Evolutionary conservation across 371 early-diverging fungal species (phyloP), one percentile per base, ranked within the genome.

Genomic region (Batrachochytrium dendrobatidis): DNA sequence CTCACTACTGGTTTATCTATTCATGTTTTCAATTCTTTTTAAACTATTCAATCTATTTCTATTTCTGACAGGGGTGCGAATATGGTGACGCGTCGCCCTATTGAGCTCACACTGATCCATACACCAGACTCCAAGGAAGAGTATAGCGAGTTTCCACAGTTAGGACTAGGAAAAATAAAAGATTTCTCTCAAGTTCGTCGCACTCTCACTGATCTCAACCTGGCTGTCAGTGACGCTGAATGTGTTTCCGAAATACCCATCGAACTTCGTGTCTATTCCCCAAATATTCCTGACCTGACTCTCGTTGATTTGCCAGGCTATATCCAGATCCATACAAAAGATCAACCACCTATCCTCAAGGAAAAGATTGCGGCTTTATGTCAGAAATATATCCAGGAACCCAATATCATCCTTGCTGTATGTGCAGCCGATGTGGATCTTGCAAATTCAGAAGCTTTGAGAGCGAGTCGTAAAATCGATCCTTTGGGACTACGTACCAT

Each of bases 251-350:
- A 85, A 56, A 83, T 87, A 48, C 98, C 99, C 8, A 95, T 99
- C 64, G 92, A 95, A 66, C 83, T 99, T 43, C 82, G 86, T 39
- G 79, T 98, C 56, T 95, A 86, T 69, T 93, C 94, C 6, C 86
- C 91, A 32, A 88, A 92, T 65, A 91, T 96, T 18, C 95, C 99
- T 6, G 97, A 99, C 63, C 70, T 99, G 58, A 93, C 95, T 0
- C 73, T 99, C 60, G 91, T 99, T 50, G 99, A 99, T 73, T 73
- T 99, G 45, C 99, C 99, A 1, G 99, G 99, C 5, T 98, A 93
- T 74, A 97, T 99, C 60, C 97, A 94, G 63, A 87, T 98, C n/a
- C 88, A 86, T 33, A 92, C 87, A 68, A 83, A 86, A 52, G 87
- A 93, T 60, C 99, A 99, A 71, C 99, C 99, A 5, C 79, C 83